These are phyloP conservation scores for Simplicillium sp. DNA, from an alignment of 2,329 filamentous ascomycete genomes.

Conservation along the genomic window DNA sequence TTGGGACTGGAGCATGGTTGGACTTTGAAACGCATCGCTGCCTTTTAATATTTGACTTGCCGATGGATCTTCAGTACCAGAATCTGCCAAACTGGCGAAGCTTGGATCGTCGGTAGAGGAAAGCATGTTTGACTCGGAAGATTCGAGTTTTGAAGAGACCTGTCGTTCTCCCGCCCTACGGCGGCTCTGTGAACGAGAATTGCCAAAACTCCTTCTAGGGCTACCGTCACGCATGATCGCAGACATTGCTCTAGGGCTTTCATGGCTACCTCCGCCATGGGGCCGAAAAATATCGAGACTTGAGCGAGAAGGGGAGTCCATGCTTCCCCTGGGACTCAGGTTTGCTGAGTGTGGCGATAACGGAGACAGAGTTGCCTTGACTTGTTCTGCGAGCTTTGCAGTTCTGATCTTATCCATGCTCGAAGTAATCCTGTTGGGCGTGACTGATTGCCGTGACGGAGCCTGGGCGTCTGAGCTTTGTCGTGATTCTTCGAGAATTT, in stretches of 20 bases:
- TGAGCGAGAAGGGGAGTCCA: slow-evolving; percentile 35
- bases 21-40: slow-evolving; percentile 81
- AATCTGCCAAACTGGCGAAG: slow-evolving; percentile 59
- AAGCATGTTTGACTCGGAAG: slow-evolving; percentile 67
- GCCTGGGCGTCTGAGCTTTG: slow-evolving; percentile 8
- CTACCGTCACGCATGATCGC: slow-evolving; percentile 29
- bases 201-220: slow-evolving; percentile 54
- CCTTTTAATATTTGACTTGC: slow-evolving; percentile 84
- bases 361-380: slow-evolving; percentile 52
- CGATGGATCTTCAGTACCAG: slow-evolving; percentile 67
- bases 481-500: background rate
- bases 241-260: slow-evolving; percentile 27
- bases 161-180: slow-evolving; percentile 26
- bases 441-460: slow-evolving; percentile 11
- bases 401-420: slow-evolving; percentile 23
- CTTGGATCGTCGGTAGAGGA: slow-evolving; percentile 61
- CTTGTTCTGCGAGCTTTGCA: slow-evolving; percentile 40
- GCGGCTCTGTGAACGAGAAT: slow-evolving; percentile 40
- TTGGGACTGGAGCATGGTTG: slow-evolving; percentile 43
- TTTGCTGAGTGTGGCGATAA: slow-evolving; percentile 33
- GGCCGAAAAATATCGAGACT: slow-evolving; percentile 45
- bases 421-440: slow-evolving; percentile 17
- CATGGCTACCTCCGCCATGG: slow-evolving; percentile 40
- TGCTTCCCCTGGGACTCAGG: slow-evolving; percentile 45
- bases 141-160: slow-evolving; percentile 43